These are phyloP conservation scores for Apiospora pterosperma DNA, from an alignment of 2,329 filamentous ascomycete genomes.

Conservation along the genomic window DNA sequence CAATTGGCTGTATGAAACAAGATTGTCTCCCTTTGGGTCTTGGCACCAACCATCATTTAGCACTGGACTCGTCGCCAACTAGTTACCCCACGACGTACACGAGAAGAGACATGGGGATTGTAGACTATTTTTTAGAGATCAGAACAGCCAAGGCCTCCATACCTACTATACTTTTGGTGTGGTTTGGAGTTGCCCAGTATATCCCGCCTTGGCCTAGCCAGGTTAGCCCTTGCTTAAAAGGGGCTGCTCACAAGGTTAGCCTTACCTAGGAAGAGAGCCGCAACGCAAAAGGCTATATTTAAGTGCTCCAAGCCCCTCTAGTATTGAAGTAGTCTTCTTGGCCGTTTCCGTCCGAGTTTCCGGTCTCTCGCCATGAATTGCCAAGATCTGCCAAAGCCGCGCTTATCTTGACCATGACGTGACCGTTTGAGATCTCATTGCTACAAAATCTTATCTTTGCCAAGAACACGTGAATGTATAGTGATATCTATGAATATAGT, in stretches of 20 bases:
- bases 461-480: background rate
- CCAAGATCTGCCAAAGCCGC: background rate
- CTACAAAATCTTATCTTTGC: too few relatives aligned
- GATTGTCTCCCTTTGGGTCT: background rate
- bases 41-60: background rate
- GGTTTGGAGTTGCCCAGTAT: background rate
- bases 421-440: too few relatives aligned
- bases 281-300: background rate
- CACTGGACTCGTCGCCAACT: background rate
- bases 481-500: background rate
- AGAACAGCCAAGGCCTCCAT: background rate
- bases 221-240: background rate
- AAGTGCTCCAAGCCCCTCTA: background rate
- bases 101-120: background rate
- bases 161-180: background rate
- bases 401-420: background rate
- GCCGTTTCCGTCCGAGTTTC: background rate
- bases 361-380: background rate
- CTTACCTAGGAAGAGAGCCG: background rate
- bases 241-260: background rate
- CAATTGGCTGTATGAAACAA: background rate
- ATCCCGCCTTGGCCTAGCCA: background rate
- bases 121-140: background rate
- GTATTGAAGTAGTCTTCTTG: background rate
- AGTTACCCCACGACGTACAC: too few relatives aligned